These are phyloP conservation scores for Clarkia xantiana DNA, from an alignment of 345 rosid species.

Conservation along the genomic window DNA sequence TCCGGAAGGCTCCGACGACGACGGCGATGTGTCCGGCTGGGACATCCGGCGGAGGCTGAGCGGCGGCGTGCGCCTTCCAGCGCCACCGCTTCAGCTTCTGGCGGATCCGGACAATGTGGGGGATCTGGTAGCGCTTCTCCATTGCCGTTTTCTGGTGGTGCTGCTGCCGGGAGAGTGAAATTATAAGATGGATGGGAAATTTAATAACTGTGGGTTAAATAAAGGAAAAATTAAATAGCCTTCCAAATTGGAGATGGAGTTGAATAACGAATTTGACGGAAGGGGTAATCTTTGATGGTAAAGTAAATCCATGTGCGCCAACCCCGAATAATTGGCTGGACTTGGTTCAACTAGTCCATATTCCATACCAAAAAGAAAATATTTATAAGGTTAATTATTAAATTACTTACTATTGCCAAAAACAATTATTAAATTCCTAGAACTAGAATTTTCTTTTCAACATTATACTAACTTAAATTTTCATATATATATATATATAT, in stretches of 20 bases:
- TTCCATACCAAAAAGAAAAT: too few relatives aligned
- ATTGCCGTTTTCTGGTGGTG: neutral
- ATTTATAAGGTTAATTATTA: too few relatives aligned
- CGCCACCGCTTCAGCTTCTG: constrained; percentile 81
- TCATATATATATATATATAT: too few relatives aligned
- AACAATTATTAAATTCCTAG: too few relatives aligned
- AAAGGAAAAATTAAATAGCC: neutral
- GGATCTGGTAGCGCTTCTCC: constrained; percentile 43
- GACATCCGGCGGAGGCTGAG: constrained; percentile 37
- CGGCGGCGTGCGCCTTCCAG: constrained; percentile 33
- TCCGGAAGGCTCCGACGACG: constrained; percentile 39
- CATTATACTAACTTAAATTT: too few relatives aligned
- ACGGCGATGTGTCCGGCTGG: constrained; percentile 85
- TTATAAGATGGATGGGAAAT: neutral
- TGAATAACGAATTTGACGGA: neutral
- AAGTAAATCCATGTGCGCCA: too few relatives aligned
- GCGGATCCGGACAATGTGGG: constrained; percentile 57
- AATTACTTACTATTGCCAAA: too few relatives aligned
- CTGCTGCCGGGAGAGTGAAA: neutral
- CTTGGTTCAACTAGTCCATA: too few relatives aligned
- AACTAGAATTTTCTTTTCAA: too few relatives aligned
- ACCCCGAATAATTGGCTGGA: too few relatives aligned
- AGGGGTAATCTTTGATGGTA: too few relatives aligned
- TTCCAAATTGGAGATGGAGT: neutral
- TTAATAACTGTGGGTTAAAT: neutral